phyloP scores from a whole-genome alignment of 352 stramenopile genomes.

The Pythium aquatile region DNA sequence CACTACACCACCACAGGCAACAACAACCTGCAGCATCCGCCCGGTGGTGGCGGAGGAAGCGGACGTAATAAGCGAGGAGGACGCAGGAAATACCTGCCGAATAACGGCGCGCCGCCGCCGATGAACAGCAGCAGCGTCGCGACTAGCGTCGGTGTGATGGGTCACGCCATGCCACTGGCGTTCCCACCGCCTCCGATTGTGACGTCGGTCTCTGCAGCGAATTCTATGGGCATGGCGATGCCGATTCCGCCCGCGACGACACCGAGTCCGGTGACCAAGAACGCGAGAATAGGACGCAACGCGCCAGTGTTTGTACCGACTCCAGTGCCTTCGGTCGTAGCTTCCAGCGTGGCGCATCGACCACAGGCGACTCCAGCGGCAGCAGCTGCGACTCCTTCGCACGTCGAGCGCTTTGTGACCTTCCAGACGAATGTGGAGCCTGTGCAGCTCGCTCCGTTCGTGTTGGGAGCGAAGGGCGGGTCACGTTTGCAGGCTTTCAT shows the following conservation, averaged over 20 bases:
- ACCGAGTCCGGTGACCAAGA: conserved; percentile 3
- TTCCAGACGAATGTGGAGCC: conserved; percentile 48
- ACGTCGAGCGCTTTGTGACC: conserved; percentile 28
- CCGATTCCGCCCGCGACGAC: conserved; percentile 6
- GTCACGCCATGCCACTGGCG: background rate
- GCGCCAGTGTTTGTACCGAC: background rate
- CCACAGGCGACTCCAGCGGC: background rate
- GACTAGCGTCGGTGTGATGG: background rate
- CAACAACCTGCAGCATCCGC: background rate
- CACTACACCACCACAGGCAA: conserved; percentile 7
- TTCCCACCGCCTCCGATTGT: conserved; percentile 23
- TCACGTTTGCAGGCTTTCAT: conserved; percentile 62
- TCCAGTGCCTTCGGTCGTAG: background rate
- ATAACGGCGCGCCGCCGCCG: background rate
- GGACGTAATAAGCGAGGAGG: conserved; percentile 19
- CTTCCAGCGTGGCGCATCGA: background rate
- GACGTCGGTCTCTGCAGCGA: conserved; percentile 2
- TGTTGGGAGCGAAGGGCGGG: conserved; percentile 43
- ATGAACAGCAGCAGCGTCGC: background rate
- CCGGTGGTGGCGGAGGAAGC: background rate
- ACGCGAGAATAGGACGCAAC: conserved; percentile 1
- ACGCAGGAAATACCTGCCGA: conserved; percentile 15
- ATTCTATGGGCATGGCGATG: background rate
- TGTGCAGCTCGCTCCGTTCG: conserved; percentile 39
- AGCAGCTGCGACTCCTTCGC: background rate